phyloP scores from a whole-genome alignment of 202 grass and related monocot species.

The Carex sylvatica region DNA sequence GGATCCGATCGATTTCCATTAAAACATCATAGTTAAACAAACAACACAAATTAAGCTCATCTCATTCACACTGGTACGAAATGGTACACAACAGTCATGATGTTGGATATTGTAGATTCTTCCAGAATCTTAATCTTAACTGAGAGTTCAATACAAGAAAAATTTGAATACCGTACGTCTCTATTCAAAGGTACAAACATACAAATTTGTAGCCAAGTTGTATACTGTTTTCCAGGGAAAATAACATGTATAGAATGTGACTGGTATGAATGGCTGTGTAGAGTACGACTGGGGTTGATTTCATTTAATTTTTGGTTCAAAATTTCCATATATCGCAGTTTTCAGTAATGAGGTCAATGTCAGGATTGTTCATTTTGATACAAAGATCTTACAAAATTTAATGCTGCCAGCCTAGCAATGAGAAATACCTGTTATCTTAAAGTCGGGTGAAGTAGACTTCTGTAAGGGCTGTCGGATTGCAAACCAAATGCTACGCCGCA shows the following conservation, averaged over 20 bases:
- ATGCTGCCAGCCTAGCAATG: background rate
- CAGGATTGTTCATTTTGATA: background rate
- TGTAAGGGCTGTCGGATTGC: background rate
- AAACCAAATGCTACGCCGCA: background rate
- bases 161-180: background rate
- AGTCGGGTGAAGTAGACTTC: background rate
- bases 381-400: slow-evolving; percentile 2
- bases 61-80: background rate
- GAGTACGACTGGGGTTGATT: background rate
- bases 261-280: background rate
- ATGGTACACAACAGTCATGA: background rate
- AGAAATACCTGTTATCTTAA: background rate
- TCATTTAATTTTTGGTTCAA: background rate
- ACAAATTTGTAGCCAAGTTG: background rate
- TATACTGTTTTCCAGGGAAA: slow-evolving; percentile 4
- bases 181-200: background rate
- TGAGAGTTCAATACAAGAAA: background rate
- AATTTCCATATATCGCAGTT: background rate
- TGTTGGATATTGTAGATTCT: background rate
- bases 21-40: background rate
- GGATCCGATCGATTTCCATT: background rate
- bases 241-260: slow-evolving; percentile 1
- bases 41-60: background rate
- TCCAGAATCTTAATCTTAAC: background rate
- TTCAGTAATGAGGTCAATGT: background rate